Percentiles rank a stretch among this genome's conserved stretches.
Evolutionary conservation across 176 grass and related monocot species (phyloP).

Genomic region (Olyra latifolia): DNA sequence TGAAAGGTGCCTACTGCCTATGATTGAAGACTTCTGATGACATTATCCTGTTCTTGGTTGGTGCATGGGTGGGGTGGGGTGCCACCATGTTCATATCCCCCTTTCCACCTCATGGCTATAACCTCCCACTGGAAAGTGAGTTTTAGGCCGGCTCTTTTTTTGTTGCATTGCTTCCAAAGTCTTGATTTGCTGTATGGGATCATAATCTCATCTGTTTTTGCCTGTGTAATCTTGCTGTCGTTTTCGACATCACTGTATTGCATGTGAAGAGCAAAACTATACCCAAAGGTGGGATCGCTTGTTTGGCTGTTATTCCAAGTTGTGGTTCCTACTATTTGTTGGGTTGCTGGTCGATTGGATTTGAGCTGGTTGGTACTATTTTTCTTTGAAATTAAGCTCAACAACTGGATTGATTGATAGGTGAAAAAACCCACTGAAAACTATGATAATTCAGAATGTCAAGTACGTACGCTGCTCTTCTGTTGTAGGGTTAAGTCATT

Average conservation of each 20-base stretch:
- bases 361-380: conserved; percentile 19
- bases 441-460: neutral
- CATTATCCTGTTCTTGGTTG: conserved; percentile 14
- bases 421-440: neutral
- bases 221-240: neutral
- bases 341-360: conserved; percentile 3
- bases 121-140: neutral
- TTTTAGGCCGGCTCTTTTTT: neutral
- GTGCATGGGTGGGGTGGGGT: conserved; percentile 36
- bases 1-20: conserved; percentile 10
- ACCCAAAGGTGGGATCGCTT: neutral
- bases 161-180: conserved; percentile 2
- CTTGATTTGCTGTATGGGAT: neutral
- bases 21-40: conserved; percentile 39
- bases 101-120: conserved; percentile 17
- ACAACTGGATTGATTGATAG: neutral
- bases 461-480: neutral
- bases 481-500: neutral
- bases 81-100: conserved; percentile 25
- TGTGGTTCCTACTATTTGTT: conserved; percentile 10
- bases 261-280: neutral
- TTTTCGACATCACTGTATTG: neutral
- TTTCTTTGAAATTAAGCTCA: conserved; percentile 26
- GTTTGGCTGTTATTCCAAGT: conserved; percentile 6
- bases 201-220: neutral